Evolutionary conservation across 495 filamentous ascomycete genomes (phyloP), one percentile per base, ranked within the genome.

Genomic region (Hypoxylon fragiforme): DNA sequence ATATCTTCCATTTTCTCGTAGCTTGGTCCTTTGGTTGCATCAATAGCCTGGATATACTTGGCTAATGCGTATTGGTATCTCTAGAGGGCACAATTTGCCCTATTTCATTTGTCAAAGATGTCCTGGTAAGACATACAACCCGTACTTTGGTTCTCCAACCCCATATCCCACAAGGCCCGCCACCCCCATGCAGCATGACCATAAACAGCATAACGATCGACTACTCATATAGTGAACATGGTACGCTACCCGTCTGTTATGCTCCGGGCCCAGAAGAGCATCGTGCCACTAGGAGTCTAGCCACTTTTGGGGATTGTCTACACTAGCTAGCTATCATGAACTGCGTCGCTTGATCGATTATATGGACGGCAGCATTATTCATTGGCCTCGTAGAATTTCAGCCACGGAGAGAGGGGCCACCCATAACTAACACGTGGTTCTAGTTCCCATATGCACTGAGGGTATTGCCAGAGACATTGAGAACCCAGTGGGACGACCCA

Each of bases 41-140:
- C 24, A 68, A 68, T 66, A 62, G 60, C 64, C 61, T 56, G 57
- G 57, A 43, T 43, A 46, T 61, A 54, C 57, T 70, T 70, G 57
- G 69, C 73, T 76, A 74, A 77, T 70, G 65, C 54, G 52, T 66
- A 9, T 28, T 28, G 24, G 4, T 28, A 50, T 59, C 43, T 32
- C 49, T 66, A 87, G 85, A 88, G 74, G 85, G 85, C 54, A 88
- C 85, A 18, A 80, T 88, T 44, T 86, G 83, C 62, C 81, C 81
- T 62, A 86, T 88, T 60, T 82, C 81, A 62, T 88, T 88, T 67
- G 85, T 88, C 70, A 86, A 87, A 69, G 82, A 86, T 59, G 78
- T 81, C 50, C 71, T 87, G 69, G 84, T 87, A 76, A 78, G 84
- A 63, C 63, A 55, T 57, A 16, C 57, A 35, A 34, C 13, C 47